Evolutionary conservation across 2,329 filamentous ascomycete species (phyloP).

Genomic region (Fusarium tjaetaba): DNA sequence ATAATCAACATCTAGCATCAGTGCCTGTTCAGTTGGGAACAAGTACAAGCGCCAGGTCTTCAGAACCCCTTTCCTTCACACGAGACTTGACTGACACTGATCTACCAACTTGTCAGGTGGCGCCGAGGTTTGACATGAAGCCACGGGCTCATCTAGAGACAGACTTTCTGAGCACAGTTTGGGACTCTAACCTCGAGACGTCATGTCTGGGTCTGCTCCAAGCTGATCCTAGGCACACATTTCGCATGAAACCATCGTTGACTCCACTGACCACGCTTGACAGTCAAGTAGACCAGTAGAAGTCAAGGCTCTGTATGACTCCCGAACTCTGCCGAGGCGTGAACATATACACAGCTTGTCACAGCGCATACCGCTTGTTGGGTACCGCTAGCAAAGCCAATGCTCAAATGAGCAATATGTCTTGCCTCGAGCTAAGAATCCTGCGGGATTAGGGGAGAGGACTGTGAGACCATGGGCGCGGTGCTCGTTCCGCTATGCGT

Average conservation of each 20-base stretch:
- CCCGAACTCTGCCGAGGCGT: neutral
- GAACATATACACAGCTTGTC: neutral
- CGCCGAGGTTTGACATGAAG: neutral
- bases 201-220: neutral
- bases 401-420: neutral
- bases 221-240: neutral
- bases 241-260: neutral
- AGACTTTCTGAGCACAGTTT: neutral
- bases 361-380: neutral
- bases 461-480: neutral
- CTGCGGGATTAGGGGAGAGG: neutral
- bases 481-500: neutral
- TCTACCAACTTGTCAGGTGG: neutral
- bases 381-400: neutral
- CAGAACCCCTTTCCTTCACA: neutral
- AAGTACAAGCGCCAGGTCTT: neutral
- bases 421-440: neutral
- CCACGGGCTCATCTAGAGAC: neutral
- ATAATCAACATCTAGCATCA: neutral
- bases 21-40: neutral
- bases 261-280: neutral
- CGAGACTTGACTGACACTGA: neutral
- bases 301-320: neutral
- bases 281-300: neutral
- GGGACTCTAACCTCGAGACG: neutral